These are phyloP conservation scores for Syzygium aqueum DNA, from an alignment of 345 rosid species.

Conservation along the genomic window DNA sequence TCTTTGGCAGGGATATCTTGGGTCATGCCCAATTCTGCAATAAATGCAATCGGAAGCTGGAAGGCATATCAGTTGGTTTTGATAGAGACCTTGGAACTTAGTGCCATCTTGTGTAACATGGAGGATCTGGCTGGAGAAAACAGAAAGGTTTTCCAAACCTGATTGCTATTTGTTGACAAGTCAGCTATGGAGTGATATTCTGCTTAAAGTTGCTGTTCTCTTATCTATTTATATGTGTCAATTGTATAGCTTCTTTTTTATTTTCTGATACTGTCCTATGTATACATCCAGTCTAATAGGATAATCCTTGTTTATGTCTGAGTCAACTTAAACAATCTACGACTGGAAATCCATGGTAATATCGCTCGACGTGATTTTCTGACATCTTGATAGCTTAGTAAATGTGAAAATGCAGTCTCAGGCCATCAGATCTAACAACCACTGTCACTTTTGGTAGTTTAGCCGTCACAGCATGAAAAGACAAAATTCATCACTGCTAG, in stretches of 20 bases:
- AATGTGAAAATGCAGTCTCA: background rate
- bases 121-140: background rate
- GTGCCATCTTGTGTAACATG: background rate
- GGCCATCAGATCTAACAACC: background rate
- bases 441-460: background rate
- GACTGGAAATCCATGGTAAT: background rate
- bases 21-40: background rate
- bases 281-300: background rate
- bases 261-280: background rate
- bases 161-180: background rate
- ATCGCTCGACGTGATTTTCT: background rate
- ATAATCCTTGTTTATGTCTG: background rate
- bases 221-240: background rate
- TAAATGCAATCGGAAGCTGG: fast-evolving
- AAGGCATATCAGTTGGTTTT: background rate
- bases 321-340: background rate
- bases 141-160: background rate
- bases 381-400: background rate
- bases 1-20: background rate
- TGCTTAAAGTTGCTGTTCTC: background rate
- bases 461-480: background rate
- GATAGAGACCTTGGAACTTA: background rate
- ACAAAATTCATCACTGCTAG: background rate
- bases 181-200: background rate
- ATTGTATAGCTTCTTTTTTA: background rate